These are phyloP conservation scores for Camellia japonica DNA, from an alignment of 148 eudicot species.

Conservation along the genomic window DNA sequence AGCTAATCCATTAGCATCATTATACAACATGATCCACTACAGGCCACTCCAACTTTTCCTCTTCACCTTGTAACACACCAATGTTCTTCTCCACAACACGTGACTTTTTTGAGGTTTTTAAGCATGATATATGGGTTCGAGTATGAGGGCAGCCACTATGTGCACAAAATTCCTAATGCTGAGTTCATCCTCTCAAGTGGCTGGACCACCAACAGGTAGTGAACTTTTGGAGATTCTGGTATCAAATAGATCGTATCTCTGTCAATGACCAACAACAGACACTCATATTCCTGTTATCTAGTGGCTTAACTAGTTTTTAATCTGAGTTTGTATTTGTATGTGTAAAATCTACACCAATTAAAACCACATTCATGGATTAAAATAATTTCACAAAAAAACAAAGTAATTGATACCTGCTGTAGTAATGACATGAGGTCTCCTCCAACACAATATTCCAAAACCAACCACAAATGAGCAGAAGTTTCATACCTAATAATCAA, in stretches of 20 bases:
- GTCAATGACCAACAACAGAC: neutral
- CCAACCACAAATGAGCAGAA: slow-evolving; percentile 91
- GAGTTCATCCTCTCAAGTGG: neutral
- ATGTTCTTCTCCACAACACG: too few species aligned
- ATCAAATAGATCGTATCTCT: neutral
- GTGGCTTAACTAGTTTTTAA: too few species aligned
- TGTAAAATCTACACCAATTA: neutral
- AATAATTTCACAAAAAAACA: neutral
- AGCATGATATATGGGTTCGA: neutral
- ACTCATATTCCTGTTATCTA: neutral
- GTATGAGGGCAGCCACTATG: neutral
- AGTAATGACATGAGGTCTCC: slow-evolving; percentile 87
- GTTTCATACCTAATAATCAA: slow-evolving; percentile 80
- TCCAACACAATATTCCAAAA: slow-evolving; percentile 95
- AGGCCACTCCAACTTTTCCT: too few species aligned
- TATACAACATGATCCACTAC: too few species aligned
- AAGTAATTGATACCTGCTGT: slow-evolving; percentile 53
- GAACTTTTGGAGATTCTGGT: neutral
- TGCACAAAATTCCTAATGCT: neutral
- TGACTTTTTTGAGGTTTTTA: too few species aligned
- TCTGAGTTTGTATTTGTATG: neutral
- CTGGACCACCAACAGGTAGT: too few species aligned
- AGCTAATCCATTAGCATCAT: too few species aligned
- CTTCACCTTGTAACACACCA: too few species aligned
- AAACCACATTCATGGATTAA: slow-evolving; percentile 11